Evolutionary conservation across 1,284 basidiomycete genomes (phyloP).

Genomic region (Pseudomicrostroma phylloplanum): DNA sequence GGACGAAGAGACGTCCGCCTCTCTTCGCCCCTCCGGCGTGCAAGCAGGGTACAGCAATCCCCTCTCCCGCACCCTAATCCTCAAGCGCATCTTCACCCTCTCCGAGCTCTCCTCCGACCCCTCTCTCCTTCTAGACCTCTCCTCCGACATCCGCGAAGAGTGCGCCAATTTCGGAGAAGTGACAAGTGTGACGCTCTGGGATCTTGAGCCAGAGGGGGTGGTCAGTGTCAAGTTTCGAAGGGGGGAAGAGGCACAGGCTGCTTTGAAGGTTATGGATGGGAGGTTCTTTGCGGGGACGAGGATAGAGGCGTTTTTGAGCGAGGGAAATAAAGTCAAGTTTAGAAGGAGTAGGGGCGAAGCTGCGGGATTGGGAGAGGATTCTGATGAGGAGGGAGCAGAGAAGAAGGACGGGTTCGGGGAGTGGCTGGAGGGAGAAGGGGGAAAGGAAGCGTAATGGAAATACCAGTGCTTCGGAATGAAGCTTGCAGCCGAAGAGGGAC

Average conservation of each 20-base stretch:
- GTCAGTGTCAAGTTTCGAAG: conserved; percentile 96
- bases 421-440: conserved; percentile 25
- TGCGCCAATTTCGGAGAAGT: conserved; percentile 86
- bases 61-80: conserved; percentile 24
- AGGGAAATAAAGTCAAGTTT: conserved; percentile 70
- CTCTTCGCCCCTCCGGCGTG: neutral
- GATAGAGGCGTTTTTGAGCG: conserved; percentile 72
- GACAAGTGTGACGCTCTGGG: conserved; percentile 91
- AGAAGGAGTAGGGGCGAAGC: conserved; percentile 53
- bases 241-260: conserved; percentile 76
- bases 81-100: conserved; percentile 78
- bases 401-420: conserved; percentile 25
- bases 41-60: neutral
- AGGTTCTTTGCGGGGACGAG: conserved; percentile 81
- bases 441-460: neutral
- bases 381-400: conserved; percentile 18
- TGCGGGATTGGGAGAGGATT: conserved; percentile 55
- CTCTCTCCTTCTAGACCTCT: conserved; percentile 79
- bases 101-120: conserved; percentile 81
- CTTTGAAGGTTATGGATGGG: conserved; percentile 85
- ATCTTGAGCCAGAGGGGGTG: conserved; percentile 87
- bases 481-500: no score
- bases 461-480: no score
- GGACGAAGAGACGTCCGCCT: conserved; percentile 19
- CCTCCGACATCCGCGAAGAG: conserved; percentile 92